Evolutionary conservation across 495 filamentous ascomycete genomes (phyloP).

Genomic region (Neurospora intermedia): DNA sequence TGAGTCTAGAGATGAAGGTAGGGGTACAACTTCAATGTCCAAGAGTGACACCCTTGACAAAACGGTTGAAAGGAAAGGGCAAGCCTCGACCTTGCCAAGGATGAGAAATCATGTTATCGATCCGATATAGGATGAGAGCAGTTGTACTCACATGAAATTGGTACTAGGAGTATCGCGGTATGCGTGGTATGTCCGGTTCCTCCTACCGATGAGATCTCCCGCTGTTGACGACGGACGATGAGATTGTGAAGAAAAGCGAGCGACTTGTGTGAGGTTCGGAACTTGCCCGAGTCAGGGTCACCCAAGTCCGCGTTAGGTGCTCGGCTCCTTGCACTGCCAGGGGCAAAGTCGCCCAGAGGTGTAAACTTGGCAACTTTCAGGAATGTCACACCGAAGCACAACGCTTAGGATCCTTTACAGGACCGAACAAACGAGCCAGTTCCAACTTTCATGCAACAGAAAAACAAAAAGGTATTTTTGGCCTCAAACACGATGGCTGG

Average conservation of each 20-base stretch:
- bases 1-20: not conserved
- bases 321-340: not conserved
- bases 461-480: not conserved
- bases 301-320: not conserved
- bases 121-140: not conserved
- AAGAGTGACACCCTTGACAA: not conserved
- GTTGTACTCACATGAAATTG: not conserved
- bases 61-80: not conserved
- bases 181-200: not conserved
- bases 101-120: not conserved
- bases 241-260: not conserved
- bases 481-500: not conserved
- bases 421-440: not conserved
- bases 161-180: not conserved
- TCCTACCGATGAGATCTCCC: not conserved
- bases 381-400: not conserved
- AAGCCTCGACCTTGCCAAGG: not conserved
- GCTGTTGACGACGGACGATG: not conserved
- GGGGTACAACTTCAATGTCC: not conserved
- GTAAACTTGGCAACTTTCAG: not conserved
- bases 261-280: not conserved
- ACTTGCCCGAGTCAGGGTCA: not conserved
- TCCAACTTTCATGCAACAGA: not conserved
- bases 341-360: not conserved
- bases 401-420: not conserved